These are phyloP conservation scores for Porpolomopsis calyptriformis DNA, from an alignment of 768 basidiomycete species.

Conservation along the genomic window DNA sequence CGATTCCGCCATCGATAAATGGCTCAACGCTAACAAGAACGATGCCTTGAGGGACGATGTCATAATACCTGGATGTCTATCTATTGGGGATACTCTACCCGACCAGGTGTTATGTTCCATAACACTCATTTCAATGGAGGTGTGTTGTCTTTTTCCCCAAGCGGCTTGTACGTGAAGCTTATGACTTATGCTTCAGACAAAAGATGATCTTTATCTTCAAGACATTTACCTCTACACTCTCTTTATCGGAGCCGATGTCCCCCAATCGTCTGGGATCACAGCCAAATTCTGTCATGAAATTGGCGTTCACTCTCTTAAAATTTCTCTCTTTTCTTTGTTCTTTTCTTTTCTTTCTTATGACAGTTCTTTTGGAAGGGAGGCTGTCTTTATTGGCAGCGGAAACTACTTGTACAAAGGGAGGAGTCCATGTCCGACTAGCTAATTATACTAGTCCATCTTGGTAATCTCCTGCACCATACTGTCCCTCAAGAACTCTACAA, in stretches of 20 bases:
- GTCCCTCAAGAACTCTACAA: too few species aligned
- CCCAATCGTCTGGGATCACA: background rate
- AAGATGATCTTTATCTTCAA: background rate
- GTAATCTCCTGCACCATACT: too few species aligned
- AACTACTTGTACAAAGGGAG: too few species aligned
- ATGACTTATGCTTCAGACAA: background rate
- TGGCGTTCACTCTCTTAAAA: too few species aligned
- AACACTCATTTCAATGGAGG: background rate
- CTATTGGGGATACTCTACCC: background rate
- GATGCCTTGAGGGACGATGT: background rate
- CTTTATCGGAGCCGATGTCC: background rate
- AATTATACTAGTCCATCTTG: too few species aligned
- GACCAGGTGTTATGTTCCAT: background rate
- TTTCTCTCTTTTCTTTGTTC: too few species aligned
- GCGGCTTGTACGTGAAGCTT: background rate
- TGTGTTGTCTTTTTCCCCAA: background rate
- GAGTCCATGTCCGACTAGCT: too few species aligned
- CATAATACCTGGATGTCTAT: background rate
- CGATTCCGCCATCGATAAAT: background rate
- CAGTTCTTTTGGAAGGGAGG: too few species aligned
- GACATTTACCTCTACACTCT: background rate
- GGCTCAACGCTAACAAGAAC: background rate
- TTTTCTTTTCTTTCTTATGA: too few species aligned
- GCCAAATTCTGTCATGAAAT: too few species aligned
- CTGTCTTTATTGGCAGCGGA: too few species aligned